These are phyloP conservation scores for Jamesozyma spencerorum DNA, from an alignment of 805 yeast species.

Conservation along the genomic window DNA sequence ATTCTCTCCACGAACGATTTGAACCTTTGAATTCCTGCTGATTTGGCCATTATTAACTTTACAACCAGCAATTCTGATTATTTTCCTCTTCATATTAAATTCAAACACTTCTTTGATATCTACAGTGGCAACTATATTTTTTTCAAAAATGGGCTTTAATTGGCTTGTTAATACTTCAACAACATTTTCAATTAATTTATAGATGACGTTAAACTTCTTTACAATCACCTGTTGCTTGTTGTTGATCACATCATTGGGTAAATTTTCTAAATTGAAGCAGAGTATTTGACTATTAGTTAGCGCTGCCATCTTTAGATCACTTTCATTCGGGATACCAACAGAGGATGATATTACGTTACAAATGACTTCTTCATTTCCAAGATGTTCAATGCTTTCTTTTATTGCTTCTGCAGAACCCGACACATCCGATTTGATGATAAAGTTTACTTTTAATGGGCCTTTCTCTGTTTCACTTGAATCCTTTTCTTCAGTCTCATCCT, in stretches of 20 bases:
- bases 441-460: conserved; percentile 36
- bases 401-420: conserved; percentile 94
- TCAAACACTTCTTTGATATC: conserved; percentile 64
- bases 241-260: conserved; percentile 51
- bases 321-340: conserved; percentile 68
- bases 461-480: conserved; percentile 13
- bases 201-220: conserved; percentile 67
- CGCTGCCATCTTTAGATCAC: conserved; percentile 58
- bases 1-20: conserved; percentile 43
- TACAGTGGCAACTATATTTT: conserved; percentile 56
- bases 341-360: conserved; percentile 61
- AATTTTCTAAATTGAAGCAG: conserved; percentile 60
- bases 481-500: conserved; percentile 13
- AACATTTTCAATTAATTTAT: conserved; percentile 79
- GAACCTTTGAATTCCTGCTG: conserved; percentile 47
- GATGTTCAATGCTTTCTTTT: conserved; percentile 60
- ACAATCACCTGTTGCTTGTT: conserved; percentile 52
- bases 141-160: conserved; percentile 58
- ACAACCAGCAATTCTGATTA: conserved; percentile 75
- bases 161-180: conserved; percentile 50
- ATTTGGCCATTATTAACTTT: conserved; percentile 63
- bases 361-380: conserved; percentile 83
- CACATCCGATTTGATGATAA: conserved; percentile 82
- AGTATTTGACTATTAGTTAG: conserved; percentile 64
- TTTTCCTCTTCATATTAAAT: conserved; percentile 53